These are phyloP conservation scores for Boletus semigastroideus DNA, from an alignment of 1,284 basidiomycete species.

Conservation along the genomic window DNA sequence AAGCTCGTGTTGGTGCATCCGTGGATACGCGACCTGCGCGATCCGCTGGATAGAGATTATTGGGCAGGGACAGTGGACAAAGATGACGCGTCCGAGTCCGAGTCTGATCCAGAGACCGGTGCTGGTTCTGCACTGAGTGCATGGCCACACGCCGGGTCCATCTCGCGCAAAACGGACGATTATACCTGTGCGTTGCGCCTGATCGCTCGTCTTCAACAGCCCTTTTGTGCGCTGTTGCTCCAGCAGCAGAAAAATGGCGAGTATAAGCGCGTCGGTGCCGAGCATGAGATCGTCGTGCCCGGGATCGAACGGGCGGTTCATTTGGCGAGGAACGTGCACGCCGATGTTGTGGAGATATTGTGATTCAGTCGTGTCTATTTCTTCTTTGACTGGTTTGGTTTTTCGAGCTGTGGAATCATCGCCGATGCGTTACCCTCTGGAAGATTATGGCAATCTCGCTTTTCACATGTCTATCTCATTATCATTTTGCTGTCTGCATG, in stretches of 20 bases:
- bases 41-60: neutral
- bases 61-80: neutral
- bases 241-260: neutral
- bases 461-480: too few relatives aligned
- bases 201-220: conserved; percentile 3
- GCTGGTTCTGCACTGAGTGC: too few relatives aligned
- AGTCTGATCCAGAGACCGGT: too few relatives aligned
- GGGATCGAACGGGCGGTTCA: neutral
- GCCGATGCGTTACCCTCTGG: too few relatives aligned
- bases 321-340: neutral
- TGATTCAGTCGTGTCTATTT: neutral
- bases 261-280: neutral
- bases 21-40: conserved; percentile 1
- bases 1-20: conserved; percentile 1
- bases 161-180: neutral
- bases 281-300: neutral
- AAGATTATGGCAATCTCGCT: too few relatives aligned
- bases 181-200: neutral
- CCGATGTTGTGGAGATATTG: neutral
- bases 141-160: neutral
- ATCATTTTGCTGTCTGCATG: too few relatives aligned
- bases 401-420: too few relatives aligned
- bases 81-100: neutral
- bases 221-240: conserved; percentile 3
- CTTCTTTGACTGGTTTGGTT: too few relatives aligned